Evolutionary conservation across 1,284 basidiomycete species (phyloP).

Genomic region (Kwoniella shivajii): DNA sequence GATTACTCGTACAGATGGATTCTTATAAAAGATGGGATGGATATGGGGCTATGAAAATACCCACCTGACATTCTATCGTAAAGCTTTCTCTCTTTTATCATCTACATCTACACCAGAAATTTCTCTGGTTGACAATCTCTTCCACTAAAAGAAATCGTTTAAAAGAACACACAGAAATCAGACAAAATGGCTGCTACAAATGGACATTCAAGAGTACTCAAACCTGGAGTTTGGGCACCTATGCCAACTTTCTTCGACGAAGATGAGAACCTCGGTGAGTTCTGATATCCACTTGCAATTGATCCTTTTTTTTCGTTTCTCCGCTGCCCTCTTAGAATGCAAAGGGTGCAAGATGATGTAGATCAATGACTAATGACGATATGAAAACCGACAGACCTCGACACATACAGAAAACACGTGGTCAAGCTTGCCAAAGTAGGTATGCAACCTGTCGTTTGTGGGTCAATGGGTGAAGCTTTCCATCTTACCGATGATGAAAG

Average conservation of each 20-base stretch:
- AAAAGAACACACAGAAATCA: too few relatives aligned
- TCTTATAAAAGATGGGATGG: neutral
- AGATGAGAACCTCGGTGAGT: constrained; percentile 78
- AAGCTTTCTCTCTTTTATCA: neutral
- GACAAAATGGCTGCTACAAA: constrained; percentile 17
- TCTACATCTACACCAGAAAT: neutral
- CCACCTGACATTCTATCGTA: neutral
- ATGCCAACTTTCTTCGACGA: constrained; percentile 81
- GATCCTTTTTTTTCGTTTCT: neutral
- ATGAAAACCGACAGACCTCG: constrained; percentile 63
- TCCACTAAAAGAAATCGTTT: too few relatives aligned
- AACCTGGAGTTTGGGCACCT: constrained; percentile 78
- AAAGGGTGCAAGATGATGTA: constrained; percentile 63
- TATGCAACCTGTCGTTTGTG: constrained; percentile 73
- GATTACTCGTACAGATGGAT: neutral
- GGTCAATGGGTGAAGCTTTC: constrained; percentile 63
- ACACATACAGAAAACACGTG: constrained; percentile 72
- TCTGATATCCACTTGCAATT: neutral
- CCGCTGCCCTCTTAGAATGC: constrained; percentile 62
- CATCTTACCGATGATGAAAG: constrained; percentile 78
- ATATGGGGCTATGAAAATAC: neutral
- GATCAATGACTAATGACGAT: neutral
- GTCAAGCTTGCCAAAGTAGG: constrained; percentile 69
- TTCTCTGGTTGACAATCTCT: too few relatives aligned
- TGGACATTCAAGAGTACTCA: constrained; percentile 60